Evolutionary conservation across 176 grass and related monocot species (phyloP), one percentile per base, ranked within the genome.

Genomic region (Carex cristatella): DNA sequence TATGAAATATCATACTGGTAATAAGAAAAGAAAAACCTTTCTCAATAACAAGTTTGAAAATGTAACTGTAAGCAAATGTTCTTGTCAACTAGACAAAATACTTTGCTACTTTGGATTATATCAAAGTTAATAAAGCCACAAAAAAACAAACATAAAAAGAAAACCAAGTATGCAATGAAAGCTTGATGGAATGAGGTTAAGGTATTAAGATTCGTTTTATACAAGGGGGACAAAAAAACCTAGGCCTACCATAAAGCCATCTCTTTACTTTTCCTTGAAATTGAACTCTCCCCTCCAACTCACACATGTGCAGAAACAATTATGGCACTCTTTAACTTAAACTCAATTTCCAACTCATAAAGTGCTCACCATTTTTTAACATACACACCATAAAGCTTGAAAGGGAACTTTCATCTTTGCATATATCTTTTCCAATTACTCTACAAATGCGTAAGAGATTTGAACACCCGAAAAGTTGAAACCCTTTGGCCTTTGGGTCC

Each of bases 271-370:
- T 83, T 66, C 46, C 32, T 54, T 66, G 42, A 83, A 83, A 67
- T 82, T 66, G 61, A 77, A 80, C 23, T 85, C 23, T 85, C 18
- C 23, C 42, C 65, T 77, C 83, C 40, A 82, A 75, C 88, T 86
- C 67, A 77, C 65, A 63, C 58, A 86, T 61, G 83, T 86, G 66
- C 87, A 80, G 58, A 33, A 19, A 73, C 83, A 69, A 78, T 89
- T 68, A 89, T 89, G 70, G 76, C 87, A 85, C 65, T 38, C 83
- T 77, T 77, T 78, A 10, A 65, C 62, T 63, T 82, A 63, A 72
- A 40, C 57, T 67, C 65, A 80, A 67, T 75, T 89, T 84, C 84
- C 88, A 86, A 86, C 88, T 46, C 88, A 65, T 83, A 86, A 89
- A 89, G 88, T 42, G 59, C 46, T 64, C 70, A 78, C 40, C 38